A percentile compares a stretch with the other conserved stretches of the same genome.
Conservation (phyloP, 768 basidiomycete species). For the Tremella fuciformis region DNA sequence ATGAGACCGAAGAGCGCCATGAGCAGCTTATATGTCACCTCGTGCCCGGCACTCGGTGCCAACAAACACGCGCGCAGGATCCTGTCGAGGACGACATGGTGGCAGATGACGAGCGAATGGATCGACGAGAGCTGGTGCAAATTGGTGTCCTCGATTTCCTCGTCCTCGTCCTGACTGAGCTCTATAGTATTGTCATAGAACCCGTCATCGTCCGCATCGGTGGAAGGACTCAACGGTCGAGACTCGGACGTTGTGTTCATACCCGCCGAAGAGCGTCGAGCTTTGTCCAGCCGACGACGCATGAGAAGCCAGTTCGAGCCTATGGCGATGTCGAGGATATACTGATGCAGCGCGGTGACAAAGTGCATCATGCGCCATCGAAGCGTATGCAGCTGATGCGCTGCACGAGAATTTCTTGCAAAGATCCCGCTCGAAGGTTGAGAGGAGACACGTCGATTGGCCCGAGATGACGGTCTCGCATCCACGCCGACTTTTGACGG, state of each 20-base stretch:
- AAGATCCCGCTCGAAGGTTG: slow-evolving; percentile 33
- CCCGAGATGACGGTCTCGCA: slow-evolving; percentile 4
- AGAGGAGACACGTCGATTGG: background rate
- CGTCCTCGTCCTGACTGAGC: slow-evolving; percentile 5
- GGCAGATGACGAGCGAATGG: slow-evolving; percentile 37
- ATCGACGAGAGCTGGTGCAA: slow-evolving; percentile 31
- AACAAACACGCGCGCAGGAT: slow-evolving; percentile 33
- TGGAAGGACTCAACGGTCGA: background rate
- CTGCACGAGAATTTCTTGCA: slow-evolving; percentile 62
- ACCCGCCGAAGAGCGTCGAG: slow-evolving; percentile 10
- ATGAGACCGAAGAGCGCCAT: slow-evolving; percentile 34
- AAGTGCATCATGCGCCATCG: slow-evolving; percentile 73
- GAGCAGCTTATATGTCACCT: slow-evolving; percentile 34
- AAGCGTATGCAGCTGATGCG: slow-evolving; percentile 62
- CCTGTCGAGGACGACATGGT: slow-evolving; percentile 32
- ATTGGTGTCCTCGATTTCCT: background rate
- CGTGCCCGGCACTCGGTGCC: slow-evolving; percentile 20
- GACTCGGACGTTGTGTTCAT: background rate
- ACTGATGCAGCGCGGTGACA: slow-evolving; percentile 64
- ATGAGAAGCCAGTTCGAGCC: slow-evolving; percentile 72
- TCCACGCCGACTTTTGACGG: background rate
- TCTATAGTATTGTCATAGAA: background rate
- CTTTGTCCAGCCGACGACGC: slow-evolving; percentile 33
- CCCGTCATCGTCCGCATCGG: slow-evolving; percentile 14
- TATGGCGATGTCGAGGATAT: slow-evolving; percentile 78